Evolutionary conservation across 1,284 basidiomycete species (phyloP), one percentile per base, ranked within the genome.

Genomic region (Leccinum brunneo-olivaceum): DNA sequence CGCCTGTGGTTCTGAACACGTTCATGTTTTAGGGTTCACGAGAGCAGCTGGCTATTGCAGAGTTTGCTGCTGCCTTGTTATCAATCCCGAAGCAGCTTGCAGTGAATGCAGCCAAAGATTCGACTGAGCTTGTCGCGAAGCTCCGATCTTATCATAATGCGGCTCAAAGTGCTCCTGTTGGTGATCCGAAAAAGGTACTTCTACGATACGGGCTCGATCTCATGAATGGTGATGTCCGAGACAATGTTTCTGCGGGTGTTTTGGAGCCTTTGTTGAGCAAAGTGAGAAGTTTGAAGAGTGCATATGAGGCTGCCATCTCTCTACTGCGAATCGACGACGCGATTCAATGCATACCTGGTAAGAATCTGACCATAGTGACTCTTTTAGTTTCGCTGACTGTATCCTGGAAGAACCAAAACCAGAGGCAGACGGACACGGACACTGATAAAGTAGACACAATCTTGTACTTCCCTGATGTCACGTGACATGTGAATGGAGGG

Each of bases 71-170:
- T 54, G 90, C 96, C 4, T 76, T 99, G 41, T 74, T 98, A 32
- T 81, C 94, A 15, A 98, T 99, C 56, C 94, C 95, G 50, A 98
- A 98, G 72, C 93, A 88, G 18, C 83, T 99, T 18, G 88, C 96
- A 2, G 90, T 98, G 50, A 99, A 99, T 63, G 96, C 96, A 25
- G 96, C 94, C 32, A 98, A 98, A 65, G 96, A 99, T 66, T 93
- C 93, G 38, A 98, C 95, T 2, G 93, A 98, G 46, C 80, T 99
- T 20, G 93, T 98, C 33, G 94, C 96, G 42, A 98, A 98, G 69
- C 74, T 99, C 44, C 83, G 96, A 36, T 88, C 95, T 8, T 98
- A 95, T 71, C 94, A 99, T 72, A 94, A 96, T 56, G 89, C 92
- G 24, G 95, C 95, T 3, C 96, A 98, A 69, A 91, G 86, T 54